phyloP scores from a whole-genome alignment of 2,329 filamentous ascomycete species.

The Colletotrichum acutatum region DNA sequence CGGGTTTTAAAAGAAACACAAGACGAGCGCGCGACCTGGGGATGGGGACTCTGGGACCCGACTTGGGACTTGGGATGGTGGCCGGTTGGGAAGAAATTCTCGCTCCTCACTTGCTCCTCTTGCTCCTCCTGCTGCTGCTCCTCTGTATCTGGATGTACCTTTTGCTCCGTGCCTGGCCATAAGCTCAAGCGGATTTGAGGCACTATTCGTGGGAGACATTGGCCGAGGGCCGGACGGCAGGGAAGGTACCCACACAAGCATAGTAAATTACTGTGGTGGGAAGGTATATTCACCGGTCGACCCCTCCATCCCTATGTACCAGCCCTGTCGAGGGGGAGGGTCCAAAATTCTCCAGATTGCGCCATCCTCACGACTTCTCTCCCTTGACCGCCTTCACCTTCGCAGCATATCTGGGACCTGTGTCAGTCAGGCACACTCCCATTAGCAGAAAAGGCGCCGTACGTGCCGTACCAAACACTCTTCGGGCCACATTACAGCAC shows the following conservation, averaged over 20 bases:
- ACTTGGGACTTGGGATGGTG: conserved; percentile 10
- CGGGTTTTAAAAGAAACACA: conserved; percentile 35
- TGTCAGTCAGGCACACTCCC: not conserved
- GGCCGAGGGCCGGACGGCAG: conserved; percentile 26
- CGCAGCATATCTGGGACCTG: conserved; percentile 20
- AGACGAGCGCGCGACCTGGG: conserved; percentile 15
- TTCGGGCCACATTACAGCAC: conserved; percentile 22
- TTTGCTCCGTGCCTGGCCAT: not conserved
- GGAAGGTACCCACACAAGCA: not conserved
- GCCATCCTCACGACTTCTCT: conserved; percentile 29
- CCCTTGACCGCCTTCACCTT: conserved; percentile 34
- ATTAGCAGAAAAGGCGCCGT: not conserved
- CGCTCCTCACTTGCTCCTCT: conserved; percentile 4
- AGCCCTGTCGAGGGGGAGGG: conserved; percentile 26
- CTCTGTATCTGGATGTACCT: not conserved
- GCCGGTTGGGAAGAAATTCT: conserved; percentile 30
- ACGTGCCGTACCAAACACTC: not conserved
- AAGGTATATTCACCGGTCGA: conserved; percentile 20
- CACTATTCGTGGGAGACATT: conserved; percentile 31
- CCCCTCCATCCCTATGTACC: conserved; percentile 33
- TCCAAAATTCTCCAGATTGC: conserved; percentile 36
- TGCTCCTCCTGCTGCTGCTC: not conserved
- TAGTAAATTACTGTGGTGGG: not conserved
- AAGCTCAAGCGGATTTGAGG: conserved; percentile 33
- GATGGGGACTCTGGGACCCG: no score